phyloP scores from a whole-genome alignment of 2,329 filamentous ascomycete species.

The Ascochyta koolunga region DNA sequence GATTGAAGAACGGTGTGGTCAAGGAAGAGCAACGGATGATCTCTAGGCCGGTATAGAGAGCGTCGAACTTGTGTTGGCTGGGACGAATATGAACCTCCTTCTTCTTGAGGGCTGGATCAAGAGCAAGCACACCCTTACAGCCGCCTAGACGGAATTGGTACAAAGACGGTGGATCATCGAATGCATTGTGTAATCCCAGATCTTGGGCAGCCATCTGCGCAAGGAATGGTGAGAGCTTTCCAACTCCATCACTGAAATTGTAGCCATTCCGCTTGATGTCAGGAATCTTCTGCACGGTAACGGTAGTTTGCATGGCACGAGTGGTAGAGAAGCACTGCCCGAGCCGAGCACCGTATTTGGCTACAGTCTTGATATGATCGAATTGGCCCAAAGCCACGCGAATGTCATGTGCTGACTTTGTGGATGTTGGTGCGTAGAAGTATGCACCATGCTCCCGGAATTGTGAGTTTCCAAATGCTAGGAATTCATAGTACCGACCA shows the following conservation, averaged over 20 bases:
- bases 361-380: slow-evolving; percentile 77
- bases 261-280: slow-evolving; percentile 74
- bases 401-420: slow-evolving; percentile 75
- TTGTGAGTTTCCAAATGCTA: slow-evolving; percentile 95
- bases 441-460: slow-evolving; percentile 91
- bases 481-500: slow-evolving; percentile 81
- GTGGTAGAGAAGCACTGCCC: slow-evolving; percentile 98
- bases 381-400: slow-evolving; percentile 88
- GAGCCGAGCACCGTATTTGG: slow-evolving; percentile 85
- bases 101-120: slow-evolving; percentile 71
- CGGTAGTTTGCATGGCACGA: slow-evolving; percentile 70
- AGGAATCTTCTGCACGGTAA: slow-evolving; percentile 63
- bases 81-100: slow-evolving; percentile 77
- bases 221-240: slow-evolving; percentile 83
- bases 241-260: slow-evolving; percentile 90
- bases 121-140: slow-evolving; percentile 84
- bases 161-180: slow-evolving; percentile 71
- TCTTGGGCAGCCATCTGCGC: slow-evolving; percentile 76
- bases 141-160: slow-evolving; percentile 93
- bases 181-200: slow-evolving; percentile 64
- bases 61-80: slow-evolving; percentile 87
- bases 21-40: slow-evolving; percentile 82
- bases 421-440: slow-evolving; percentile 79
- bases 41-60: slow-evolving; percentile 74
- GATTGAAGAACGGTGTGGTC: slow-evolving; percentile 80